These are phyloP conservation scores for Tuber brumale DNA, from an alignment of 495 filamentous ascomycete species.

Conservation along the genomic window DNA sequence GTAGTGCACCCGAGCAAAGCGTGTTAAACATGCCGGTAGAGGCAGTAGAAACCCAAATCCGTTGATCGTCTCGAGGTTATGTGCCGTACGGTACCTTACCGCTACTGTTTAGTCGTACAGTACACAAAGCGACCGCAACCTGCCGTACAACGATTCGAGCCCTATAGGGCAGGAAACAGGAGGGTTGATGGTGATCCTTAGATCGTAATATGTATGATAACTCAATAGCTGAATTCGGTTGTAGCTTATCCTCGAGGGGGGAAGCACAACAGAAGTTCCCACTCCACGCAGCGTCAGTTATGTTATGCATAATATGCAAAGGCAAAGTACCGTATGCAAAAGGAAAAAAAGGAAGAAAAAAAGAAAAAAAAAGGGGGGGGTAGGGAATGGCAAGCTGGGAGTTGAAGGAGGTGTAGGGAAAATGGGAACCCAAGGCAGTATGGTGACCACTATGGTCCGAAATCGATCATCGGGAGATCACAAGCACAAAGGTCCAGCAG, in stretches of 20 bases:
- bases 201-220: not conserved
- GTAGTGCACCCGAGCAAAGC: not conserved
- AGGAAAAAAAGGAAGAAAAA: too few species aligned
- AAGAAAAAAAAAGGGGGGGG: too few species aligned
- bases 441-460: not conserved
- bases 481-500: not conserved
- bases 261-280: not conserved
- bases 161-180: not conserved
- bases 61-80: not conserved
- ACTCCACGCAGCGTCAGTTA: not conserved
- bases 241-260: not conserved
- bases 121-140: not conserved
- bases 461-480: not conserved
- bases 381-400: not conserved
- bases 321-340: not conserved
- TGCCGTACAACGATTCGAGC: not conserved
- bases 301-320: too few species aligned
- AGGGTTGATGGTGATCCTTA: not conserved
- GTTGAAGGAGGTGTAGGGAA: not conserved
- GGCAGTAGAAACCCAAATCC: not conserved
- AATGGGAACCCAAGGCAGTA: not conserved
- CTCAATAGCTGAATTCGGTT: not conserved
- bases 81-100: too few species aligned
- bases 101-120: too few species aligned
- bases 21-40: not conserved